Evolutionary conservation across 495 filamentous ascomycete species (phyloP).

Genomic region (Aspergillus sclerotiicarbonarius): DNA sequence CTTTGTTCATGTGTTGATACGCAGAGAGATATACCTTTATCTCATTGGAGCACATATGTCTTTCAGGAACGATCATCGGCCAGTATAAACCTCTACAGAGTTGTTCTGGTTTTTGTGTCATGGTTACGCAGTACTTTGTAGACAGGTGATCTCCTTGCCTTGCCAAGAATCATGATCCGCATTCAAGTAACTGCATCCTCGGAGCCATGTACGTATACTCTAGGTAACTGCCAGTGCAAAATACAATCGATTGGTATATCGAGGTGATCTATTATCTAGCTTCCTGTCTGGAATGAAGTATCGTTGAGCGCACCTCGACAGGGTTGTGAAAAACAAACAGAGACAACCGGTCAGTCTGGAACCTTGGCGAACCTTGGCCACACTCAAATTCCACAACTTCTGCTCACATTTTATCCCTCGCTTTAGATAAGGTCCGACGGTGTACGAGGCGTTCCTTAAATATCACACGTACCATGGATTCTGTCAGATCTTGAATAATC

Average conservation of each 20-base stretch:
- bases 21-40: no score
- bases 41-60: no score
- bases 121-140: not conserved
- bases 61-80: no score
- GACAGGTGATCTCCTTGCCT: not conserved
- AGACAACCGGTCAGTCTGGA: slow-evolving; percentile 9
- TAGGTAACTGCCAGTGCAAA: no score
- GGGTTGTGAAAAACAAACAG: not conserved
- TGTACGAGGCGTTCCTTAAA: not conserved
- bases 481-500: not conserved
- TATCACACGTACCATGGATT: not conserved
- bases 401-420: not conserved
- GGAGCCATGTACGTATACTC: no score
- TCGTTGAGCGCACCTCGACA: no score
- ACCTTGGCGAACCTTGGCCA: slow-evolving; percentile 19
- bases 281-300: no score
- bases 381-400: not conserved
- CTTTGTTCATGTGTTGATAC: no score
- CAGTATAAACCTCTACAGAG: no score
- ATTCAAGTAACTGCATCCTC: no score
- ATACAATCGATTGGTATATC: no score
- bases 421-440: not conserved
- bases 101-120: not conserved
- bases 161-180: not conserved
- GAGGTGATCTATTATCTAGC: no score